Percentiles rank a stretch among this genome's conserved stretches.
Conservation (phyloP, 805 yeast species). For the Starmerella gropengiesseri region DNA sequence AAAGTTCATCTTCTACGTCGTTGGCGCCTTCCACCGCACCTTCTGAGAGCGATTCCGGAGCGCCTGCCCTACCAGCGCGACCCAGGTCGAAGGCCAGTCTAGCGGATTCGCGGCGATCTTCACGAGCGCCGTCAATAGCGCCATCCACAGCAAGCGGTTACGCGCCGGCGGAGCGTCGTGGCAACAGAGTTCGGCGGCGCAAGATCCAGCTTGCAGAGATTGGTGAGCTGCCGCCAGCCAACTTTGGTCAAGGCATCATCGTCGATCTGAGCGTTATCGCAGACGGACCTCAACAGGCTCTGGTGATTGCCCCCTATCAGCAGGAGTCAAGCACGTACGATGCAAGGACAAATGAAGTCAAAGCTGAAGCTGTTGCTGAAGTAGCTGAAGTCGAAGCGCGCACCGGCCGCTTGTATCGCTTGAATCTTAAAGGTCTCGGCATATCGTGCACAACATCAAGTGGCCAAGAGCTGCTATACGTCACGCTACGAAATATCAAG, state of each 20-base stretch:
- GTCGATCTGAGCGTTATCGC: constrained; percentile 89
- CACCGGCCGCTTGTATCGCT: constrained; percentile 31
- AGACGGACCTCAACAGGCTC: constrained; percentile 88
- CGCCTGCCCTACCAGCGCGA: background rate
- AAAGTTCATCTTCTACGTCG: background rate
- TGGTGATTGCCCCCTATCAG: constrained; percentile 74
- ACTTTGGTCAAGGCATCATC: constrained; percentile 40
- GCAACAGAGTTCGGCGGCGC: constrained; percentile 31
- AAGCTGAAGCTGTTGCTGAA: constrained; percentile 20
- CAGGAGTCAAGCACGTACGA: constrained; percentile 64
- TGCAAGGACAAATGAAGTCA: constrained; percentile 13
- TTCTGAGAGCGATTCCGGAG: background rate
- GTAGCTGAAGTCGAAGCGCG: constrained; percentile 16
- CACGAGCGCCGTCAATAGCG: background rate
- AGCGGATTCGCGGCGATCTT: background rate
- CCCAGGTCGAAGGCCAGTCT: background rate
- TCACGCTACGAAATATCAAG: constrained; percentile 74
- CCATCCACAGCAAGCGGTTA: background rate
- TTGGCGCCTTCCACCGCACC: background rate
- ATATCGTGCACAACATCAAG: constrained; percentile 67
- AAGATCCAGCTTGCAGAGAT: constrained; percentile 82
- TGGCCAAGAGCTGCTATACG: constrained; percentile 67
- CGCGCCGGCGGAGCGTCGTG: background rate
- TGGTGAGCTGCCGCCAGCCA: constrained; percentile 81
- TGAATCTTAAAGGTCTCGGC: constrained; percentile 71